Percentiles rank a stretch among this genome's conserved stretches.
Evolutionary conservation across 2,329 filamentous ascomycete genomes (phyloP).

Genomic region (Penicillium sclerotiorum): DNA sequence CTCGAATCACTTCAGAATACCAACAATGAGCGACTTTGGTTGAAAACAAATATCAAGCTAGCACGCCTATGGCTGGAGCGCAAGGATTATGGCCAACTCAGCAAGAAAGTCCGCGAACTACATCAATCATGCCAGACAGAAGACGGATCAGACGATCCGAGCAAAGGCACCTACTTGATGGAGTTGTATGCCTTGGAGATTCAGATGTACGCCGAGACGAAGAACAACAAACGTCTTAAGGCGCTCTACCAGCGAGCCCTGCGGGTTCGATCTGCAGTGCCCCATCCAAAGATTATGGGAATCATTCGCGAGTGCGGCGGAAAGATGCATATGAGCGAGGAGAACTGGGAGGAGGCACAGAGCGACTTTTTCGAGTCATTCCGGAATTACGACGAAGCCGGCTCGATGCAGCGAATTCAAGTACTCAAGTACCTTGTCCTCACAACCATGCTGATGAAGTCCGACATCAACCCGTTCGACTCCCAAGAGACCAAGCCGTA

Average conservation of each 20-base stretch:
- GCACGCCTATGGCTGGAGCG: constrained; percentile 88
- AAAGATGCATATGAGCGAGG: constrained; percentile 99
- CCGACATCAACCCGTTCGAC: constrained; percentile 97
- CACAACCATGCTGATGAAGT: constrained; percentile 98
- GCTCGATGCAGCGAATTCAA: constrained; percentile 92
- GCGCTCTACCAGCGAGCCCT: constrained; percentile 88
- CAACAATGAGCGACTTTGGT: constrained; percentile 94
- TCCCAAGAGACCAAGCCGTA: constrained; percentile 99
- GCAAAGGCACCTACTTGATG: constrained; percentile 92
- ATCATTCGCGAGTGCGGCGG: constrained; percentile 98
- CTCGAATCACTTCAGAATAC: constrained; percentile 94
- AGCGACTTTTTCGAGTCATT: constrained; percentile 99
- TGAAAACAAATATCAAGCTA: constrained; percentile 98
- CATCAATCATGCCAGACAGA: constrained; percentile 85
- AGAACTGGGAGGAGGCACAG: constrained; percentile 97
- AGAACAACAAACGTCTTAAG: constrained; percentile 97
- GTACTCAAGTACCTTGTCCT: constrained; percentile 96
- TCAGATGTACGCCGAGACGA: constrained; percentile 95
- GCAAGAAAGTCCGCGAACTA: constrained; percentile 82
- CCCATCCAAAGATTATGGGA: constrained; percentile 98
- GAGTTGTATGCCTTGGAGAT: constrained; percentile 98
- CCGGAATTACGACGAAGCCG: constrained; percentile 97
- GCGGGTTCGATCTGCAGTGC: constrained; percentile 92
- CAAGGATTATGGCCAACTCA: constrained; percentile 79
- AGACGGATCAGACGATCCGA: constrained; percentile 80